Evolutionary conservation across 805 yeast genomes (phyloP).

Genomic region (Millerozyma miso): DNA sequence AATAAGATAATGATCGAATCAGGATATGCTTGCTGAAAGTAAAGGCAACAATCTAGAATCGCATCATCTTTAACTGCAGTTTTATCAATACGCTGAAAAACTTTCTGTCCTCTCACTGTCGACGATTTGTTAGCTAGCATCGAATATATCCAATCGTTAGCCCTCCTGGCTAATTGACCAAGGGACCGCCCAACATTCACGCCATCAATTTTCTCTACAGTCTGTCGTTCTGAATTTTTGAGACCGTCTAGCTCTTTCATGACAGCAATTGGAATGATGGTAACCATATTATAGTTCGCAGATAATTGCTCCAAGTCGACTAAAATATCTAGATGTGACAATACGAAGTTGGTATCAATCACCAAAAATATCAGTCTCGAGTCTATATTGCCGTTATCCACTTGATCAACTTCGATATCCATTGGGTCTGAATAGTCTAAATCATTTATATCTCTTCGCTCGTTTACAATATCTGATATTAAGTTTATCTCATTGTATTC

Average conservation of each 20-base stretch:
- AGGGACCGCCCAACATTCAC: conserved; percentile 31
- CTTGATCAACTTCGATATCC: conserved; percentile 17
- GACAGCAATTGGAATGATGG: conserved; percentile 70
- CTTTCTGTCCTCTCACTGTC: conserved; percentile 61
- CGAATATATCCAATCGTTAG: conserved; percentile 72
- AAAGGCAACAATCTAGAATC: conserved; percentile 79
- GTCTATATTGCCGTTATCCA: conserved; percentile 9
- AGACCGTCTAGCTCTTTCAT: conserved; percentile 80
- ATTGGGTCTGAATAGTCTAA: conserved; percentile 9
- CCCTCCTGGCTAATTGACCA: conserved; percentile 61
- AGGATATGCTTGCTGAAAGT: conserved; percentile 40
- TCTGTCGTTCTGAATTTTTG: conserved; percentile 40
- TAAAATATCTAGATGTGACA: conserved; percentile 61
- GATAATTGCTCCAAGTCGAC: conserved; percentile 46
- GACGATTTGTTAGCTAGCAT: conserved; percentile 49
- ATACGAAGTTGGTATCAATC: conserved; percentile 78
- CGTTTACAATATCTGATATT: conserved; percentile 35
- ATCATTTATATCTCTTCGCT: conserved; percentile 9
- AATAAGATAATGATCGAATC: conserved; percentile 50
- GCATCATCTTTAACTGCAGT: conserved; percentile 65
- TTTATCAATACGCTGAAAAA: conserved; percentile 48
- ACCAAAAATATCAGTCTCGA: conserved; percentile 45
- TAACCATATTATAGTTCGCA: conserved; percentile 37
- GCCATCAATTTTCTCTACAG: conserved; percentile 10
- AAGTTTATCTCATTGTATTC: conserved; percentile 39